phyloP scores from a whole-genome alignment of 305 asterid species.

The Striga hermonthica region DNA sequence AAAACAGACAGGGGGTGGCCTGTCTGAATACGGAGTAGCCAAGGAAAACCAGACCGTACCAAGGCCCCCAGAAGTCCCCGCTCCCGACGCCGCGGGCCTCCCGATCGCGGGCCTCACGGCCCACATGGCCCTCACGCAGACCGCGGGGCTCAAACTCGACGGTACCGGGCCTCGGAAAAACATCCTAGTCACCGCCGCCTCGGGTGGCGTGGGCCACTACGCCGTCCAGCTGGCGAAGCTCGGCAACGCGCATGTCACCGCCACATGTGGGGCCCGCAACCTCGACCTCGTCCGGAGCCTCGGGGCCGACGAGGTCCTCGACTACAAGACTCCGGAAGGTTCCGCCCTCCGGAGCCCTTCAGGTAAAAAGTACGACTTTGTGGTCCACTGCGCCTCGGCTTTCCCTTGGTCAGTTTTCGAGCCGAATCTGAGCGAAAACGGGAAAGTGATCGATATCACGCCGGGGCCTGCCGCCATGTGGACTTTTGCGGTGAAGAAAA shows the following conservation, averaged over 20 bases:
- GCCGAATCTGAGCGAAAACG: slow-evolving; percentile 48
- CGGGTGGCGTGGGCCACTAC: slow-evolving; percentile 72
- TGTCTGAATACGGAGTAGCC: slow-evolving; percentile 57
- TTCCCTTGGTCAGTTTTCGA: slow-evolving; percentile 61
- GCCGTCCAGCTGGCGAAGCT: slow-evolving; percentile 80
- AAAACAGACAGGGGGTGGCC: slow-evolving; percentile 62
- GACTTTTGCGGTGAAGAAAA: slow-evolving; percentile 52
- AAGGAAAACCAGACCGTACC: slow-evolving; percentile 42
- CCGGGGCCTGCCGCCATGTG: slow-evolving; percentile 53
- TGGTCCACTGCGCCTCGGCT: slow-evolving; percentile 55
- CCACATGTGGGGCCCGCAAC: slow-evolving; percentile 74
- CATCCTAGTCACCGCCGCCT: slow-evolving; percentile 58
- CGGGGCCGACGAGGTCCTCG: slow-evolving; percentile 77
- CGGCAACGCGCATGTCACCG: slow-evolving; percentile 65
- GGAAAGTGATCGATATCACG: slow-evolving; percentile 67
- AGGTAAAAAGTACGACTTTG: slow-evolving; percentile 59
- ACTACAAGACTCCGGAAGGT: slow-evolving; percentile 68
- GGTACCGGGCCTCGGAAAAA: slow-evolving; percentile 50
- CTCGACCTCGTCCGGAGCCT: slow-evolving; percentile 53
- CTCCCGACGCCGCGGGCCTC: slow-evolving; percentile 57
- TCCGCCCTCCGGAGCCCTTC: slow-evolving; percentile 68
- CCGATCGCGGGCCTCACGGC: slow-evolving; percentile 62
- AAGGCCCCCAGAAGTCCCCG: slow-evolving; percentile 52
- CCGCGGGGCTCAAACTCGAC: slow-evolving; percentile 51
- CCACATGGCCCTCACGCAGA: slow-evolving; percentile 48